Base-by-base conservation (phyloP, 2,329 filamentous ascomycete species). In the Colletotrichum euphorbiae region DNA sequence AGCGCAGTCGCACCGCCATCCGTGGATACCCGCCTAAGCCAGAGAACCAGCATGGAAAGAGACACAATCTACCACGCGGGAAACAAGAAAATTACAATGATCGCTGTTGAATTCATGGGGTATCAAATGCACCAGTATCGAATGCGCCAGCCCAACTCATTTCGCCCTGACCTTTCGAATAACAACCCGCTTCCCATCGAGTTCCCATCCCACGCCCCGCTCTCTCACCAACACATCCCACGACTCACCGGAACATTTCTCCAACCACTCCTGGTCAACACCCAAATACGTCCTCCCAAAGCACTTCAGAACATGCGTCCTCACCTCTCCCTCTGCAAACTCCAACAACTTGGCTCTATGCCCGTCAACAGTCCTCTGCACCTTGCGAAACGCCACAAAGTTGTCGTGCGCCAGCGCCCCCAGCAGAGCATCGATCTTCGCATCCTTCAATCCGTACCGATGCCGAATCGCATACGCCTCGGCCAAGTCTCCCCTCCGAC, bases 141-240 rank as follows among this genome's bases (percentile, higher is more conserved):
- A 68, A 60, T 24, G 28, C 62, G 63, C 36, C 21, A 31, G n/a
- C 17, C 43, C 24, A n/a, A 8, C 12, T 13, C 59, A 69, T 21
- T 69, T 69, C 8, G 67, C 67, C 11, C 51, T 84, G 17, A 85
- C 79, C 74, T 80, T 86, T 62, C 92, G 87, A 75, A 98, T 95
- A n/a, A 94, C 83, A 36, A 98, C 90, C 74, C 82, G 91, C 48
- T 86, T 84, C 4, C 87, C 90, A 45, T 93, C 90, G 73, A 93
- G 81, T 75, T 94, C 88, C 96, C 96, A 99, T 0, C 94, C 94
- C 1, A 98, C 91, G 3, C 89, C 89, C 75, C 93, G 89, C 71
- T 87, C 83, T 38, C 87, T 84, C 65, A 80, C 85, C 74, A 98
- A 80, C 57, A 89, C 87, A 11, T 88, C 83, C 94, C 95, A 99